Conservation (phyloP, 2,329 filamentous ascomycete species). For the Emmonsia crescens region DNA sequence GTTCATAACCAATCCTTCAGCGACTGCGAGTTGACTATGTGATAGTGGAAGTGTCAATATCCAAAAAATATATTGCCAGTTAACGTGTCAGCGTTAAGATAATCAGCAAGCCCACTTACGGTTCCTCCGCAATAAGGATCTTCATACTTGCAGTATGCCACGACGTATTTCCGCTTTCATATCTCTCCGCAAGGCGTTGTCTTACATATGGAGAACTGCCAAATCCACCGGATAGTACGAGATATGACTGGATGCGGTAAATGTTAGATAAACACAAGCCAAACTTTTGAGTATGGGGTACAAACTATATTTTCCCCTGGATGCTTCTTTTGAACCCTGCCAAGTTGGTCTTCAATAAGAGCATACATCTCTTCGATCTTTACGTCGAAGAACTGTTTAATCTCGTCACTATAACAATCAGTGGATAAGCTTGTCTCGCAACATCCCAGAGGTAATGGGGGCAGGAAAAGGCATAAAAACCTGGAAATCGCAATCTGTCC, state of each 20-base stretch:
- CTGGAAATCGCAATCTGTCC: slow-evolving; percentile 6
- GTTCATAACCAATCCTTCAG: slow-evolving; percentile 7
- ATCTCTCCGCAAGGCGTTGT: no score
- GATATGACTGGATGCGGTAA: slow-evolving; percentile 18
- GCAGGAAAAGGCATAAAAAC: background rate
- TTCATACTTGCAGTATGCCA: slow-evolving; percentile 16
- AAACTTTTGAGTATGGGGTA: background rate
- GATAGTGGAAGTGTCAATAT: background rate
- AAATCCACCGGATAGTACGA: slow-evolving; percentile 35
- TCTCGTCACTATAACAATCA: slow-evolving; percentile 6
- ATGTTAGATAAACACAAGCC: background rate
- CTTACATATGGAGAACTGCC: slow-evolving; percentile 35
- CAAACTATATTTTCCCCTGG: slow-evolving; percentile 21
- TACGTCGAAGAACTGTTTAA: slow-evolving; percentile 4
- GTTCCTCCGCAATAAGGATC: slow-evolving; percentile 24
- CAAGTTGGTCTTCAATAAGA: slow-evolving; percentile 6
- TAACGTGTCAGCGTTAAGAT: background rate
- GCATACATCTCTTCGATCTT: slow-evolving; percentile 6
- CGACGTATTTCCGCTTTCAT: no score
- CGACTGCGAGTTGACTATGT: slow-evolving; percentile 8
- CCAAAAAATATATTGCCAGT: background rate
- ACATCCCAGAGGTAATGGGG: background rate
- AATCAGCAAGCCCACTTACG: slow-evolving; percentile 14
- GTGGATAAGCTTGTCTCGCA: background rate
- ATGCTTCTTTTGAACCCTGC: slow-evolving; percentile 9